Evolutionary conservation across 768 basidiomycete species (phyloP), one percentile per base, ranked within the genome.

Genomic region (Agaricus blazei): DNA sequence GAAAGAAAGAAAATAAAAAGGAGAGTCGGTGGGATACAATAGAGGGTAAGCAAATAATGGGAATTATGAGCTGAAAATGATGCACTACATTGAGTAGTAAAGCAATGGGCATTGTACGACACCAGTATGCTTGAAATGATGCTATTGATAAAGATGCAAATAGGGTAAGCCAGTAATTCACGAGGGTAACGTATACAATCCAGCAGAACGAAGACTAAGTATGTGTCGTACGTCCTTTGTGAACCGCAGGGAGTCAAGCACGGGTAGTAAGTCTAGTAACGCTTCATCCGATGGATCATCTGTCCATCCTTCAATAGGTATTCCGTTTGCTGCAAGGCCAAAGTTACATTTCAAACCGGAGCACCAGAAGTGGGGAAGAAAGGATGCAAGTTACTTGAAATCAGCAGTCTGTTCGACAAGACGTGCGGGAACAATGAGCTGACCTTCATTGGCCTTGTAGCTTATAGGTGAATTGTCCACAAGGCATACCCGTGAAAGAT

Each of bases 231-330:
- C 97, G 68, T 99, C 97, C 56, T 85, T 87, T 9, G 95, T 97
- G 72, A 99, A 99, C 37, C 97, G 83, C 59, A 99, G 73, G 46
- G 93, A 96, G 70, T 99, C 97, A 51, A 99, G 83, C 51, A 99
- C 87, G 19, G 97, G 97, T 26, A 99, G 75, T 49, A 98, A 81
- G 73, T 98, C 95, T 54, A 99, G 85, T 54, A 99, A 76, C 23
- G 96, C 97, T 72, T 98, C 93, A 73, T 99, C 97, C 57, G 87
- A 84, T 31, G 93, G 95, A 72, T 99, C 97, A 58, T 94, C 88
- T 24, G 94, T 98, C 97, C 97, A 98, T 48, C 97, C 97, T 77
- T 98, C 96, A 71, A 99, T 93, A 34, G 97, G 97, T 65, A 99
- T 93, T 51, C 94, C 97, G 68, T 99, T 99, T 51, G 92, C 97